These are phyloP conservation scores for Terana coerulea DNA, from an alignment of 768 basidiomycete species.

Conservation along the genomic window DNA sequence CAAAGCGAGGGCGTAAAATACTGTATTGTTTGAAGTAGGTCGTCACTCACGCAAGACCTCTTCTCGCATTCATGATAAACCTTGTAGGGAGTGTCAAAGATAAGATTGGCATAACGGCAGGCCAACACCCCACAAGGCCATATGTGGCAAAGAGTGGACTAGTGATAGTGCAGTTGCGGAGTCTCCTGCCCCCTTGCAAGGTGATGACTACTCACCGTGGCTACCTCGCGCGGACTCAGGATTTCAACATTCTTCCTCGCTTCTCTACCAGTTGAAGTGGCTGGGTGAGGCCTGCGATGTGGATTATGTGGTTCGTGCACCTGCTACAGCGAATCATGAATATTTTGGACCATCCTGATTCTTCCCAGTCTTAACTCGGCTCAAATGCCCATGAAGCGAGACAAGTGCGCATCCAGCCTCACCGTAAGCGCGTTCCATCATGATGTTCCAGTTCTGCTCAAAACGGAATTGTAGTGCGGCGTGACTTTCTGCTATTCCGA, in stretches of 20 bases:
- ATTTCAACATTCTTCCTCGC: neutral
- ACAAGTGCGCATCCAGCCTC: too few relatives aligned
- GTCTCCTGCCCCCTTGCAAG: neutral
- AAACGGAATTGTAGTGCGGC: neutral
- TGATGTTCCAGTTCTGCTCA: neutral
- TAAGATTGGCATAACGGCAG: slow-evolving; percentile 2
- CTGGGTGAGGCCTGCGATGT: neutral
- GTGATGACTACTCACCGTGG: neutral
- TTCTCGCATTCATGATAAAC: too few relatives aligned
- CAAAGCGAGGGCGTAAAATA: too few relatives aligned
- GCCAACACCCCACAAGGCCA: slow-evolving; percentile 1
- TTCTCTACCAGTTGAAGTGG: neutral
- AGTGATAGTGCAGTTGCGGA: neutral
- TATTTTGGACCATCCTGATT: neutral
- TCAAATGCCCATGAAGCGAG: too few relatives aligned
- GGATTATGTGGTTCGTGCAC: neutral
- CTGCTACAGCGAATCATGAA: neutral
- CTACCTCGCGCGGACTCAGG: neutral
- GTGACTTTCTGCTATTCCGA: neutral
- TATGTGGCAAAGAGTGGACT: neutral
- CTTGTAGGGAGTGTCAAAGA: too few relatives aligned
- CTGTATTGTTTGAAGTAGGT: too few relatives aligned
- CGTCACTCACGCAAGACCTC: too few relatives aligned
- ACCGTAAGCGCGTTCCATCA: too few relatives aligned
- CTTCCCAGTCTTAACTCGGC: neutral